Evolutionary conservation across 2,329 filamentous ascomycete species (phyloP).

Genomic region (Aspergillus transmontanensis): DNA sequence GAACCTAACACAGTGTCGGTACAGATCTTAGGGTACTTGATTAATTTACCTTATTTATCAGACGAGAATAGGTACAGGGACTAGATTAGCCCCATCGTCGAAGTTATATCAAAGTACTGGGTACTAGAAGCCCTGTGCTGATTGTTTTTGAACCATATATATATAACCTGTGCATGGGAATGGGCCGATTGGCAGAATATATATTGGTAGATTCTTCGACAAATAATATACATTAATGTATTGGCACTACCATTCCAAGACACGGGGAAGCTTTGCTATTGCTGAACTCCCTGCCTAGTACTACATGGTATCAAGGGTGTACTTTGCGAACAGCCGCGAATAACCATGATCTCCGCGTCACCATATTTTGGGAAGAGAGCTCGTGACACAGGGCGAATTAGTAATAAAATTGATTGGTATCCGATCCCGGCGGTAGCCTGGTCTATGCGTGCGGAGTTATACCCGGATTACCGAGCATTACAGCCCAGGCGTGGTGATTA

Average conservation of each 20-base stretch:
- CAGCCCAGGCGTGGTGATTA: neutral
- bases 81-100: neutral
- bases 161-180: neutral
- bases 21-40: neutral
- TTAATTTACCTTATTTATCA: neutral
- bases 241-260: neutral
- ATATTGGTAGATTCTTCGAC: too few relatives aligned
- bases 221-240: neutral
- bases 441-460: constrained; percentile 32
- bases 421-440: constrained; percentile 41
- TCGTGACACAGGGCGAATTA: neutral
- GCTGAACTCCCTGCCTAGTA: too few relatives aligned
- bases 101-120: too few relatives aligned
- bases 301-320: neutral
- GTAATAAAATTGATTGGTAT: constrained; percentile 1
- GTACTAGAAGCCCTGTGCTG: too few relatives aligned
- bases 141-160: neutral
- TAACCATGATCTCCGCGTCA: neutral
- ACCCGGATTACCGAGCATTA: constrained; percentile 10
- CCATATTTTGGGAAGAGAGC: neutral
- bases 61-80: neutral
- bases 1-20: neutral
- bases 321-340: neutral
- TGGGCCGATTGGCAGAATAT: too few relatives aligned
- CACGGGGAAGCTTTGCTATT: too few relatives aligned